phyloP scores from a whole-genome alignment of 2,329 filamentous ascomycete species.

The Cladosporium sp. region DNA sequence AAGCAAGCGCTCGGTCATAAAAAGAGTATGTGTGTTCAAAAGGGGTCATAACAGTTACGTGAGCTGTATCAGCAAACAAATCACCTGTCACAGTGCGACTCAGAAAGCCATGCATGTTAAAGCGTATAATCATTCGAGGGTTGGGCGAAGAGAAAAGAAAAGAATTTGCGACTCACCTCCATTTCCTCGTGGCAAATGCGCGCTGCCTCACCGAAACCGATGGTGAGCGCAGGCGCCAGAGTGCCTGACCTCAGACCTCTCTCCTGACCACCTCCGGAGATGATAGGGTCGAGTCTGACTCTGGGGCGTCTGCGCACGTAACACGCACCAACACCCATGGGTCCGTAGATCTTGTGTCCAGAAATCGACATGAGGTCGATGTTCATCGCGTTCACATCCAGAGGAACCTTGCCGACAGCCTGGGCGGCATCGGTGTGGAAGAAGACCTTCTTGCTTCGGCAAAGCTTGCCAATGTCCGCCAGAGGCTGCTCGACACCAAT shows the following conservation, averaged over 20 bases:
- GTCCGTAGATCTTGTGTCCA: constrained; percentile 96
- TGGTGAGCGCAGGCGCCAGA: constrained; percentile 78
- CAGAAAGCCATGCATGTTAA: constrained; percentile 88
- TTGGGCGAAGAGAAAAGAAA: constrained; percentile 16
- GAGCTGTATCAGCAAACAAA: constrained; percentile 39
- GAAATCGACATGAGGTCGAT: constrained; percentile 99
- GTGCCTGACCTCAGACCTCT: constrained; percentile 92
- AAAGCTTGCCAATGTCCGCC: constrained; percentile 87
- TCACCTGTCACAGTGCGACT: constrained; percentile 57
- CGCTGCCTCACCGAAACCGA: constrained; percentile 94
- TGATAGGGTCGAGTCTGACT: constrained; percentile 91
- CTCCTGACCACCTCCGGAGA: constrained; percentile 94
- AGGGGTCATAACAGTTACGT: constrained; percentile 13
- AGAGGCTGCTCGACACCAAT: constrained; percentile 98
- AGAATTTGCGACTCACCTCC: constrained; percentile 58
- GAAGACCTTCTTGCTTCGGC: constrained; percentile 86
- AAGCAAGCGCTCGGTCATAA: neutral
- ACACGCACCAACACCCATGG: constrained; percentile 94
- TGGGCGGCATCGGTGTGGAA: constrained; percentile 97
- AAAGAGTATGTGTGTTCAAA: constrained; percentile 8
- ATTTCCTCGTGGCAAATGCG: constrained; percentile 87
- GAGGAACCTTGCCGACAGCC: constrained; percentile 95
- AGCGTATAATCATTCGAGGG: constrained; percentile 71
- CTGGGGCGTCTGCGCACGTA: constrained; percentile 88
- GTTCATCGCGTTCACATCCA: constrained; percentile 97